Conservation (phyloP, 2,329 filamentous ascomycete species). For the Pseudocercospora crystallina region DNA sequence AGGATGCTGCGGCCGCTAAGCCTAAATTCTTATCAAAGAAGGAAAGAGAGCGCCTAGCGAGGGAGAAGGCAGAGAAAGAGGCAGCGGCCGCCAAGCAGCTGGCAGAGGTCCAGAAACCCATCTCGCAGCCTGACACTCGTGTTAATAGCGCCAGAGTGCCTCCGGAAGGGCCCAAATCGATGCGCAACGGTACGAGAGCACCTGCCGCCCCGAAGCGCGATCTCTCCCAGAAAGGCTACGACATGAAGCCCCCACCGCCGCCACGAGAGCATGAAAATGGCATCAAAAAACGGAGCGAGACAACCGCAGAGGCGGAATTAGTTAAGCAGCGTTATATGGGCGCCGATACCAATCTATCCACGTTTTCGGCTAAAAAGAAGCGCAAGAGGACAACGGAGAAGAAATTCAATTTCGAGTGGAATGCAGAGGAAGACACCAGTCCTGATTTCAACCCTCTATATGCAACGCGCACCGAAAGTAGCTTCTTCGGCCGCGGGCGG, state of each 20-base stretch:
- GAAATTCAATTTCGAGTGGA: constrained; percentile 99
- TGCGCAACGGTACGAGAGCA: constrained; percentile 51
- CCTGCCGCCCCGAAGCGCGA: constrained; percentile 51
- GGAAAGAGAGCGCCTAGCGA: constrained; percentile 74
- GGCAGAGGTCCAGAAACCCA: constrained; percentile 31
- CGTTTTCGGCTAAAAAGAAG: constrained; percentile 95
- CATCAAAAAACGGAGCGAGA: constrained; percentile 43
- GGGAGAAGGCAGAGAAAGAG: constrained; percentile 69
- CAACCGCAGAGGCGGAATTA: constrained; percentile 69
- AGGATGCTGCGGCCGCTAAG: constrained; percentile 80
- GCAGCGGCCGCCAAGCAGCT: constrained; percentile 64
- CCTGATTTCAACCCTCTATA: constrained; percentile 81
- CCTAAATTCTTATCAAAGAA: constrained; percentile 85
- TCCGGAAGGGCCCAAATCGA: constrained; percentile 72
- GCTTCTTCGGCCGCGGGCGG: constrained; percentile 68
- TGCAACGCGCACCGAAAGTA: constrained; percentile 63
- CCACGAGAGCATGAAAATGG: constrained; percentile 39
- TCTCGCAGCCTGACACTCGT: constrained; percentile 2
- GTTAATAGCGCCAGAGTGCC: not conserved
- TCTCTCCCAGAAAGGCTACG: constrained; percentile 46
- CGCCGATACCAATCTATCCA: constrained; percentile 80
- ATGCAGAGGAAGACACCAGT: constrained; percentile 88
- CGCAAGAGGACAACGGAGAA: constrained; percentile 86
- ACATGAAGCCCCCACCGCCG: constrained; percentile 54
- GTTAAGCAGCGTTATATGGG: constrained; percentile 87